These are phyloP conservation scores for Yamadazyma conglobata DNA, from an alignment of 1,139 yeast species.

Conservation along the genomic window DNA sequence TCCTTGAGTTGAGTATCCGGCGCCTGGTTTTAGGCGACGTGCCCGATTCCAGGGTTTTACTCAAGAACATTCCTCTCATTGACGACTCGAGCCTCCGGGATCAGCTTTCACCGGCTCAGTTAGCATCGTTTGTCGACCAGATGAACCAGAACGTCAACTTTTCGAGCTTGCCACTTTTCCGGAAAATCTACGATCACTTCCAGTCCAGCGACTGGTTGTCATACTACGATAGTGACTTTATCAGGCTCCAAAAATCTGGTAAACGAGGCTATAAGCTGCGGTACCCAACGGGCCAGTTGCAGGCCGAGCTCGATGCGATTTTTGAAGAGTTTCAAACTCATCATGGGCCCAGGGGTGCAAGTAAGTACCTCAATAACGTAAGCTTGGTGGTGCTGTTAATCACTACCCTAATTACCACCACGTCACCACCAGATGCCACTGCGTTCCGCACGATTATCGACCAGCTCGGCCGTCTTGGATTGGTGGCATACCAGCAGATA, in stretches of 20 bases:
- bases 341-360: no score
- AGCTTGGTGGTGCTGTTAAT: conserved; percentile 6
- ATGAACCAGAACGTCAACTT: conserved; percentile 17
- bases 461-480: conserved; percentile 3
- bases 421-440: conserved; percentile 10
- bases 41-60: conserved; percentile 8
- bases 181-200: conserved; percentile 22
- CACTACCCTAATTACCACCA: conserved; percentile 1
- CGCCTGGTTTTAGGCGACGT: conserved; percentile 14
- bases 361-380: conserved; percentile 1
- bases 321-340: conserved; percentile 2
- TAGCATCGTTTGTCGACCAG: conserved; percentile 14
- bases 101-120: neutral
- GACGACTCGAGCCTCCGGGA: neutral
- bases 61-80: conserved; percentile 3
- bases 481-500: conserved; percentile 9
- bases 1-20: conserved; percentile 26
- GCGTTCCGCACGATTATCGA: conserved; percentile 9
- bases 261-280: conserved; percentile 6
- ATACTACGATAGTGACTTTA: conserved; percentile 21
- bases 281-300: conserved; percentile 3
- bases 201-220: conserved; percentile 34
- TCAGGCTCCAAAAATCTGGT: conserved; percentile 7
- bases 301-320: conserved; percentile 1
- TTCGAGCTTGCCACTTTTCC: conserved; percentile 13